These are phyloP conservation scores for Rugonectria rugulosa DNA, from an alignment of 2,329 filamentous ascomycete genomes.

Conservation along the genomic window DNA sequence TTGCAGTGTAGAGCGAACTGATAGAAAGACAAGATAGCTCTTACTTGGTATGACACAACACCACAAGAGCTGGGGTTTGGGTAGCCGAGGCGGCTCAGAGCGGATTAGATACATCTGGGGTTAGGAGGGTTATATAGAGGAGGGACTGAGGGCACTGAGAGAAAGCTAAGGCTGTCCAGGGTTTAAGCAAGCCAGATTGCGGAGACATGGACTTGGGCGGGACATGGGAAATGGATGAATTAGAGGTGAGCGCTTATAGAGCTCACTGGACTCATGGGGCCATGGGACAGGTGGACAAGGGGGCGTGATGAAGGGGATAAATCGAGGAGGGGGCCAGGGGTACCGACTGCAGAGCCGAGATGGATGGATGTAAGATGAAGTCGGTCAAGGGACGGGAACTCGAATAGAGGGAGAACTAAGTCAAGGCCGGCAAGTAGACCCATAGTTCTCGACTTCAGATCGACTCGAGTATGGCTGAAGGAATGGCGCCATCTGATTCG, in stretches of 20 bases:
- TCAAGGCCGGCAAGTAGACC: neutral
- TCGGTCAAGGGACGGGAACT: constrained; percentile 11
- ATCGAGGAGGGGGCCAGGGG: constrained; percentile 5
- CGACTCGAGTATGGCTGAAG: constrained; percentile 9
- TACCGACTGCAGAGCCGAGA: constrained; percentile 15
- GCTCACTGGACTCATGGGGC: constrained; percentile 13
- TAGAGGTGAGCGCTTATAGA: constrained; percentile 19
- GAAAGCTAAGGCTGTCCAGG: constrained; percentile 6
- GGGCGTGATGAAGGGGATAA: constrained; percentile 1
- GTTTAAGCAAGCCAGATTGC: constrained; percentile 14
- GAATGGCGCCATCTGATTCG: constrained; percentile 14
- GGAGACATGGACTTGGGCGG: constrained; percentile 15
- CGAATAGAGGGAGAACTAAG: constrained; percentile 5
- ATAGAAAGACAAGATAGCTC: neutral
- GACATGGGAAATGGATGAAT: constrained; percentile 20
- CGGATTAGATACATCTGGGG: constrained; percentile 15
- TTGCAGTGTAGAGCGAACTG: neutral
- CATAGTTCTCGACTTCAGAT: constrained; percentile 12
- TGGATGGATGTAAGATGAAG: constrained; percentile 28
- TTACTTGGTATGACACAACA: constrained; percentile 2
- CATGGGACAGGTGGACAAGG: constrained; percentile 9
- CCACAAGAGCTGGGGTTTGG: constrained; percentile 6
- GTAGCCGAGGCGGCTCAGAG: constrained; percentile 5
- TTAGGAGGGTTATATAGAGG: constrained; percentile 17
- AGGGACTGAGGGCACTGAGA: constrained; percentile 4